Base-by-base conservation (phyloP, 1,284 basidiomycete genomes). In the Ganoderma boninense region DNA sequence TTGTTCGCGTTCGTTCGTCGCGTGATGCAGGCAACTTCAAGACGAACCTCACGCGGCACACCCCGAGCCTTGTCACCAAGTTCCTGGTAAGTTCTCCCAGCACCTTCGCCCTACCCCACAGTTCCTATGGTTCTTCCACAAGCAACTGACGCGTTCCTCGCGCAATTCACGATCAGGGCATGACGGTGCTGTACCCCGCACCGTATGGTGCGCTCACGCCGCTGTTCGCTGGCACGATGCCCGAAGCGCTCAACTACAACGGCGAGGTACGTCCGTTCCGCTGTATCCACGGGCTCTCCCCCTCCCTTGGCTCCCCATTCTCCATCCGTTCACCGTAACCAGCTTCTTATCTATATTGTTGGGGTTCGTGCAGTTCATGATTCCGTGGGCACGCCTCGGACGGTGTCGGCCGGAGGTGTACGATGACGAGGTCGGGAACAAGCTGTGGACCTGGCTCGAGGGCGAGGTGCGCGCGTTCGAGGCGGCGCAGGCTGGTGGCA, bases 321-420 rank as follows among this genome's bases (percentile, higher is more conserved):
- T 44, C 43, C 38, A 40, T 40, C 38, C 38, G 38, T 40, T 10
- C 38, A 5, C 38, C 38, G 38, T 1, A 40, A 11, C 8, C 20
- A n/a, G 40, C 23, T 26, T 54, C n/a, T 49, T 20, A 49, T 23
- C 6, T 32, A 16, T 38, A 54, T 52, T 16, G 26, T 23, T n/a
- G n/a, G 4, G 32, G 4, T 40, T 40, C 6, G 38, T n/a, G 32
- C 71, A 87, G 83, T 87, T 82, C 70, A 73, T 85, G 29, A 81
- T 84, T 5, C 85, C 86, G 5, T 87, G 84, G 84, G 86, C 83
- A 0, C 77, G 84, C 4, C 62, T 81, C 6, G 83, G 80, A 0
- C 70, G 72, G 7, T 77, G 71, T 1, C 77, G 76, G 18, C 65
- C 75, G 4, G 75, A 74, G 8, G 74, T 80, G 2, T 74, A 77